Base-by-base conservation (phyloP, 768 basidiomycete species). In the Leucosporidium yakuticum region DNA sequence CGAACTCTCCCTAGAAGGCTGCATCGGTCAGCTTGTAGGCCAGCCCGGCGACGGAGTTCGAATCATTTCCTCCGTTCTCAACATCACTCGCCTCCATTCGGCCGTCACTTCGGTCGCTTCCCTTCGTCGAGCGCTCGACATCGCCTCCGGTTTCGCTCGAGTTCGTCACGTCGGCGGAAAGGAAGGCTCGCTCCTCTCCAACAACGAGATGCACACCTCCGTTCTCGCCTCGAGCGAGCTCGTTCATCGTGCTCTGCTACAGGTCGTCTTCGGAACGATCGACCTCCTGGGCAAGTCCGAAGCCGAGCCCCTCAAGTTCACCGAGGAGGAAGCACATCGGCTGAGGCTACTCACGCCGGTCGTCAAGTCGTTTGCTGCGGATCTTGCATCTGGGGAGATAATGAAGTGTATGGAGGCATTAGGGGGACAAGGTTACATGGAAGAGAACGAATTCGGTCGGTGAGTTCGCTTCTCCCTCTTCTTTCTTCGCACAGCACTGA, bases 361-460 rank as follows among this genome's bases (percentile, higher is more conserved):
- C 4, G 63, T 83, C 34, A 90, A 90, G 77, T 87, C 85, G 0
- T 90, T 87, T 75, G 82, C 83, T 15, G 84, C 88, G 15, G 85
- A 87, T 71, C 85, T 85, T 69, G 85, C 85, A 0, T 82, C 81
- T 62, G 75, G 81, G 0, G 86, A 84, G 4, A 85, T 90, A 81
- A 86, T 88, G 68, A 86, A 89, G 71, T 83, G 86, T 44, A 90
- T 90, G 88, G 80, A 84, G 39, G 81, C 85, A 8, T 79, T 90
- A 3, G 89, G 89, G 29, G 88, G 88, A 2, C 85, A 86, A 58
- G 89, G 89, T 0, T 91, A 90, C 74, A 90, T 90, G 53, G 53
- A 54, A 27, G 89, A 91, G 77, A 88, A 84, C 64, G 85, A 84
- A 2, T 84, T 90, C 58, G 87, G 85, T 14, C 80, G 85, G 80